These are phyloP conservation scores for Cyclostephanos tholiformis DNA, from an alignment of 108 stramenopile species.

Conservation along the genomic window DNA sequence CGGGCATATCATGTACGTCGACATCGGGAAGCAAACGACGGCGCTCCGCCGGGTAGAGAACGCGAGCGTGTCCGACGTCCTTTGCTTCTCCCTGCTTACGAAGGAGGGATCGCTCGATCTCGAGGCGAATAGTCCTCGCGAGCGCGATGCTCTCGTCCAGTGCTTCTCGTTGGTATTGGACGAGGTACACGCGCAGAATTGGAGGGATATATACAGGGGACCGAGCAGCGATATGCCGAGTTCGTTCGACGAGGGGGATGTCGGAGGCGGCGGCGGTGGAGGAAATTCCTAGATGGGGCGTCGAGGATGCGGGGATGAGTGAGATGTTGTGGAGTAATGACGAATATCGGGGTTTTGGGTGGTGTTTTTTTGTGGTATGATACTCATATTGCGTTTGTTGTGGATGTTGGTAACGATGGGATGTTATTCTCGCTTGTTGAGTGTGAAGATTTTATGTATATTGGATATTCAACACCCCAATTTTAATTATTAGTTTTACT, in stretches of 20 bases:
- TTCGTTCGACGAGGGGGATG: slow-evolving; percentile 79
- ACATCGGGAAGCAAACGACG: slow-evolving; percentile 87
- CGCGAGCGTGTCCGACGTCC: slow-evolving; percentile 66
- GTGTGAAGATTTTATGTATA: too few species aligned
- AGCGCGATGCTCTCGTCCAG: slow-evolving; percentile 81
- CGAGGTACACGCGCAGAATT: slow-evolving; percentile 89
- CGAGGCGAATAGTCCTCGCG: slow-evolving; percentile 75
- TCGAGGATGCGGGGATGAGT: neutral
- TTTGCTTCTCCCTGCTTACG: slow-evolving; percentile 84
- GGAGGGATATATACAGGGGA: slow-evolving; percentile 87
- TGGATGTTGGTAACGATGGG: too few species aligned
- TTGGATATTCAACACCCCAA: too few species aligned
- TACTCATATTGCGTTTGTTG: too few species aligned
- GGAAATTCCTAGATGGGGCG: neutral
- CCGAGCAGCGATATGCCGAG: slow-evolving; percentile 86
- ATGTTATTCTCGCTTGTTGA: too few species aligned
- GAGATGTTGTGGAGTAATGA: too few species aligned
- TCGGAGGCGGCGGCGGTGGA: neutral
- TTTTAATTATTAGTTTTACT: too few species aligned
- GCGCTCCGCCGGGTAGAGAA: slow-evolving; percentile 85
- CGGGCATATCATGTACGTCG: slow-evolving; percentile 88
- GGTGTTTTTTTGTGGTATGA: too few species aligned
- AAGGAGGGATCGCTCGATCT: slow-evolving; percentile 88
- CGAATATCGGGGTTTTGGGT: too few species aligned
- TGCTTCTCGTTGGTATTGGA: slow-evolving; percentile 85